Conservation (phyloP, 2,329 filamentous ascomycete genomes). For the Fusarium camptoceras region DNA sequence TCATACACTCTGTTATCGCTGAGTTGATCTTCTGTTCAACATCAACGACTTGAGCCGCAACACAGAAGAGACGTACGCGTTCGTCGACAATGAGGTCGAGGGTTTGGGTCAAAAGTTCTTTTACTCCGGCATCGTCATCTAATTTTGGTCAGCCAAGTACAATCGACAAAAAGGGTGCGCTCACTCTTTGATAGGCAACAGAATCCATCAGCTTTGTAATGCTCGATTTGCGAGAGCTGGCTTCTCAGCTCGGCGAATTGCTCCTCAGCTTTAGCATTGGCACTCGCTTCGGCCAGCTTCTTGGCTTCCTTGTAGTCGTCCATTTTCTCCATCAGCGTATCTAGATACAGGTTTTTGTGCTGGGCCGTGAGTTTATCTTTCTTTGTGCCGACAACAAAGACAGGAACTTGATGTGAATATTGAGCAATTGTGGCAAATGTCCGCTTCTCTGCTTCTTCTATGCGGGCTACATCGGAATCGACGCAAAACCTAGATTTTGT, state of each 20-base stretch:
- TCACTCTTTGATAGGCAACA: slow-evolving; percentile 44
- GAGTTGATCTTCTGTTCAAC: slow-evolving; percentile 49
- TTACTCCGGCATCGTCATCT: slow-evolving; percentile 43
- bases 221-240: slow-evolving; percentile 43
- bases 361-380: slow-evolving; percentile 44
- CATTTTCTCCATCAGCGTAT: slow-evolving; percentile 45
- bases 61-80: slow-evolving; percentile 49
- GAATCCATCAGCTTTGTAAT: slow-evolving; percentile 45
- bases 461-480: slow-evolving; percentile 43
- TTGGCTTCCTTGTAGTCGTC: slow-evolving; percentile 43
- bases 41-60: slow-evolving; percentile 48
- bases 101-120: slow-evolving; percentile 44
- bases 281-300: slow-evolving; percentile 36
- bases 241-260: slow-evolving; percentile 41
- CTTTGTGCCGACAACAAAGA: slow-evolving; percentile 45
- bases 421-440: slow-evolving; percentile 45
- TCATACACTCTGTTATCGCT: slow-evolving; percentile 48
- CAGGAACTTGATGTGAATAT: slow-evolving; percentile 44
- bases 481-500: slow-evolving; percentile 37
- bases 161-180: accelerated
- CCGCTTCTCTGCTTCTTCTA: slow-evolving; percentile 45
- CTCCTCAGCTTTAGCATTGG: slow-evolving; percentile 37
- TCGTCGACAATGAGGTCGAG: slow-evolving; percentile 46
- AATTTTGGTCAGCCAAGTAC: not conserved
- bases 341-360: slow-evolving; percentile 32